Base-by-base conservation (phyloP, 805 yeast genomes). In the Isabelozyma rhagii region DNA sequence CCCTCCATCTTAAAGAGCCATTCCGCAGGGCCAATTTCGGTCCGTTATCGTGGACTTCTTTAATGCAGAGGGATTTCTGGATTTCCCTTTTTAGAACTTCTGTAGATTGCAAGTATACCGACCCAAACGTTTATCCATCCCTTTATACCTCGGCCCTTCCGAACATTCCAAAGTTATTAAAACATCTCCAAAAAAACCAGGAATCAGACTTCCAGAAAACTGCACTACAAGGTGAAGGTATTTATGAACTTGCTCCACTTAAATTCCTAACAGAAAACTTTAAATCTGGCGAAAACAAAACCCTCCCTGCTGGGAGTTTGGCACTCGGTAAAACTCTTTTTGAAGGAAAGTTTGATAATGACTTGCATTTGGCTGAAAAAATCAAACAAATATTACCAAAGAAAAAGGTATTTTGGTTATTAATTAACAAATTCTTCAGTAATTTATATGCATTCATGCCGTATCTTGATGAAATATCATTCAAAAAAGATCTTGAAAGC, bases 21-120 rank as follows among this genome's bases (percentile, higher is more conserved):
- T 39, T 34, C n/a, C 66, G 74, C 7, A 60, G 80, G 41, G 58
- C 72, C n/a, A 72, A 73, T 54, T 75, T 73, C 55, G 83, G 82
- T 0, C 82, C 83, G 0, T 62, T 77, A 18, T 61, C 80, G 2
- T 72, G 79, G 71, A 54, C 71, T 3, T 60, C 81, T 0, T 47
- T 74, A 34, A 60, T 80, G 51, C 72, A 74, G 49, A 76, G 69
- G 49, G 84, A 81, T 59, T 69, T 66, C 8, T 61, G 52, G 18
- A 38, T 60, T 29, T 34, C 41, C 48, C 15, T 41, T 13, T 13
- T 51, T 10, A 15, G 40, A 15, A 40, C 17, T n/a, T 25, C 38
- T n/a, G 28, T 13, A 10, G 43, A 41, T 9, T 21, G 28, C 14
- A 17, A 41, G 18, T 17, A 39, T 9, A 14, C 41, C 14, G 41